Evolutionary conservation across 441 rosid genomes (phyloP), one percentile per base, ranked within the genome.

Genomic region (Pelargonium fulgidum): DNA sequence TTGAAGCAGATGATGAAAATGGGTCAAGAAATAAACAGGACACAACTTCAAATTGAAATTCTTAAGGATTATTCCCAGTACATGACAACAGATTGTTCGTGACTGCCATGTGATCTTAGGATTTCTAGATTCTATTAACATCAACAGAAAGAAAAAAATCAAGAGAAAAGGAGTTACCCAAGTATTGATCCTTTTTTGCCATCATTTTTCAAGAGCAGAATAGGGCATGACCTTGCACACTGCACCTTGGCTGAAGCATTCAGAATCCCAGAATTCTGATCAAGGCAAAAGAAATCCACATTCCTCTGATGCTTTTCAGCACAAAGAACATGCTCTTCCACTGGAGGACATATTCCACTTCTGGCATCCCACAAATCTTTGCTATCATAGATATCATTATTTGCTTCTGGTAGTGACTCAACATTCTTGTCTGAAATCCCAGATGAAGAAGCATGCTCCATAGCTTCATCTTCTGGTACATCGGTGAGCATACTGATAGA

Each of bases 191-290:
- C 82, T 75, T 52, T 76, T 56, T 67, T 64, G 14, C 78, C 74
- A 61, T 78, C 77, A 74, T 80, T 85, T 83, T 81, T 88, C 56
- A 93, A 86, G 81, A 93, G 86, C 75, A 91, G 62, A 71, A 82
- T 67, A 65, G 93, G 91, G 75, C 93, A 89, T 69, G 83, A 82
- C 73, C 84, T 85, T 14, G 87, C 79, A 75, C 75, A 73, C 78
- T 77, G 86, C 39, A 59, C 77, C 77, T 78, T 70, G 10, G 74
- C 59, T 70, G 82, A 76, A 70, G 80, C 36, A 66, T 71, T 72
- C n/a, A 67, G 72, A 11, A 61, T 68, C 74, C 71, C 78, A 17
- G 73, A 73, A 54, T 76, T 75, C 63, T 69, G 65, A 76, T 75
- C 83, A 69, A 89, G 84, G 85, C 79, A 87, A 83, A 85, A 33